phyloP scores from a whole-genome alignment of 2,329 filamentous ascomycete genomes.

The Geoglossum cookeanum region DNA sequence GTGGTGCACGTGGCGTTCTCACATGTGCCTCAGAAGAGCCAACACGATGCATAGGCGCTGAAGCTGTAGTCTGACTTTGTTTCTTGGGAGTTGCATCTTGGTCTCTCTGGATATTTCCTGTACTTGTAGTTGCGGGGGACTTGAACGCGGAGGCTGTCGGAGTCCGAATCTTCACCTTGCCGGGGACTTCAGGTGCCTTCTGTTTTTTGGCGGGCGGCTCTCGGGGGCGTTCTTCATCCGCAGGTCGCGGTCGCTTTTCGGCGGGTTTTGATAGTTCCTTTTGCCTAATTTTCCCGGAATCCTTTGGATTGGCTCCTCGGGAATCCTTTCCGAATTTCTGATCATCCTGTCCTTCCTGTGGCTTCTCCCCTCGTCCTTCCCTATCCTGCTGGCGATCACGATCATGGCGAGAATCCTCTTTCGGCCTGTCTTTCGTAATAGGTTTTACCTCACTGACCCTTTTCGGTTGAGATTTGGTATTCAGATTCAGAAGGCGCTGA shows the following conservation, averaged over 20 bases:
- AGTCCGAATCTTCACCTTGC: slow-evolving; percentile 3
- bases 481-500: not conserved
- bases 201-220: slow-evolving; percentile 17
- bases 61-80: not conserved
- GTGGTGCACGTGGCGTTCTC: slow-evolving; percentile 7
- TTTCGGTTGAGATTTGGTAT: not conserved
- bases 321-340: not conserved
- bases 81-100: slow-evolving; percentile 1
- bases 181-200: slow-evolving; percentile 12
- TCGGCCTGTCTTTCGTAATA: not conserved
- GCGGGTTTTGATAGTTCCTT: slow-evolving; percentile 3
- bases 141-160: not conserved
- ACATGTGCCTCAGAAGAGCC: slow-evolving; percentile 13
- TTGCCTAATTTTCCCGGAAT: not conserved
- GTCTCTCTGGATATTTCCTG: not conserved
- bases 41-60: slow-evolving; percentile 8
- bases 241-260: slow-evolving; percentile 14
- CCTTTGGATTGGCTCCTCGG: not conserved
- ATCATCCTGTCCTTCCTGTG: not conserved
- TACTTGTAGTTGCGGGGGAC: not conserved
- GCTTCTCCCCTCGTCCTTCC: not conserved
- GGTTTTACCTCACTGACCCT: not conserved
- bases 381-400: not conserved
- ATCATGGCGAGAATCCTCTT: not conserved
- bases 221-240: slow-evolving; percentile 13